phyloP scores from a whole-genome alignment of 2,329 filamentous ascomycete species.

The Xylaria sp. region DNA sequence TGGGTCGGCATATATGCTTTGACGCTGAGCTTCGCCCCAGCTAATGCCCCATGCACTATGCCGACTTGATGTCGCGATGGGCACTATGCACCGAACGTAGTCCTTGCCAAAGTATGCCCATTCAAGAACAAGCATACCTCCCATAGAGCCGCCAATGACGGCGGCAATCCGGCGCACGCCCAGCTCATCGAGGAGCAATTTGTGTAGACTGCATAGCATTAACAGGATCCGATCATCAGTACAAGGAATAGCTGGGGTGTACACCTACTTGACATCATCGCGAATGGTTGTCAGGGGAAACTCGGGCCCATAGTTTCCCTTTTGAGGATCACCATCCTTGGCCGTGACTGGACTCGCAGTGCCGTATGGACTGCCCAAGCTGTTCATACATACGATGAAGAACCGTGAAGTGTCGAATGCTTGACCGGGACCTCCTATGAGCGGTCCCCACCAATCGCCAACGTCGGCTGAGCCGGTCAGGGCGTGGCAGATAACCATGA shows the following conservation, averaged over 20 bases:
- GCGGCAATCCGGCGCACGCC: constrained; percentile 73
- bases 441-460: constrained; percentile 81
- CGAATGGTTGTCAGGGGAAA: constrained; percentile 93
- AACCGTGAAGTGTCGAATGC: constrained; percentile 79
- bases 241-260: neutral
- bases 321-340: constrained; percentile 70
- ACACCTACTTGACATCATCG: constrained; percentile 82
- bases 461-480: constrained; percentile 82
- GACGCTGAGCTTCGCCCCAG: constrained; percentile 82
- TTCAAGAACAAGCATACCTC: constrained; percentile 85
- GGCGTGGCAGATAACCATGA: constrained; percentile 75
- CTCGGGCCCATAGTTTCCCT: constrained; percentile 84
- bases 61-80: constrained; percentile 77
- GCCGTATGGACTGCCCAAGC: constrained; percentile 77
- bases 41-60: constrained; percentile 89
- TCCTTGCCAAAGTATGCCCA: constrained; percentile 87
- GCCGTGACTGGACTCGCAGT: constrained; percentile 84
- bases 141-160: constrained; percentile 78
- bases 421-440: constrained; percentile 70
- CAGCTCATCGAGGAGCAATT: constrained; percentile 71
- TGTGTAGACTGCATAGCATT: constrained; percentile 59
- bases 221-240: constrained; percentile 21
- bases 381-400: constrained; percentile 83
- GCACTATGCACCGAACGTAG: constrained; percentile 74
- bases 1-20: constrained; percentile 95